Evolutionary conservation across 1,284 basidiomycete genomes (phyloP).

Genomic region (Gomphus bonarii): DNA sequence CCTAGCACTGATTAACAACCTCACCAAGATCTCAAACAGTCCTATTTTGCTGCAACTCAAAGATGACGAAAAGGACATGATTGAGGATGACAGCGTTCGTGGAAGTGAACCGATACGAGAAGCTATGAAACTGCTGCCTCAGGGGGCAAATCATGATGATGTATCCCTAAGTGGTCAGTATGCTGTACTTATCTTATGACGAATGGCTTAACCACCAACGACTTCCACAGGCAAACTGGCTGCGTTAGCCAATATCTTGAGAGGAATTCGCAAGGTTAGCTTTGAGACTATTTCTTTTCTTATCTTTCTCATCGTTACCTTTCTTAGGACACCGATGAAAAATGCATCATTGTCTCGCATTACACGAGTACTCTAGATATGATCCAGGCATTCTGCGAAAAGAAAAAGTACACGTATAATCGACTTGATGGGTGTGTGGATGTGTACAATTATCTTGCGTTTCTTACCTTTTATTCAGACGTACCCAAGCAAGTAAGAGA

Average conservation of each 20-base stretch:
- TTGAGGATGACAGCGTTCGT: slow-evolving; percentile 30
- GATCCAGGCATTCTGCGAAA: slow-evolving; percentile 78
- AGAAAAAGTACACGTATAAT: slow-evolving; percentile 66
- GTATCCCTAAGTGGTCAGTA: slow-evolving; percentile 63
- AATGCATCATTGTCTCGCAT: slow-evolving; percentile 87
- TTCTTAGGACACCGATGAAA: slow-evolving; percentile 72
- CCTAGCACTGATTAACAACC: slow-evolving; percentile 69
- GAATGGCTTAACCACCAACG: neutral
- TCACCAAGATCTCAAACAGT: slow-evolving; percentile 91
- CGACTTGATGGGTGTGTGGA: slow-evolving; percentile 76
- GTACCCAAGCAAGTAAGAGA: slow-evolving; percentile 70
- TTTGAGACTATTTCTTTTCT: neutral
- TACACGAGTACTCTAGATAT: slow-evolving; percentile 89
- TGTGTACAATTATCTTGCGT: neutral
- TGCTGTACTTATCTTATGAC: neutral
- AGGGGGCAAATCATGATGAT: slow-evolving; percentile 51
- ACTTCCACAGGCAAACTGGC: slow-evolving; percentile 66
- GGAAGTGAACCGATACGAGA: slow-evolving; percentile 39
- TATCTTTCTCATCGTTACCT: neutral
- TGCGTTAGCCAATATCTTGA: slow-evolving; percentile 67
- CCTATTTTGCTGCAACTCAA: slow-evolving; percentile 76
- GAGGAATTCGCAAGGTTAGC: slow-evolving; percentile 47
- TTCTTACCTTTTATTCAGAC: slow-evolving; percentile 30
- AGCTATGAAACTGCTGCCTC: slow-evolving; percentile 60
- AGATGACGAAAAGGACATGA: slow-evolving; percentile 43